Percentiles rank a stretch among this genome's conserved stretches.
phyloP scores from a whole-genome alignment of 177 flowering plant genomes.

The Vitis hybrid region DNA sequence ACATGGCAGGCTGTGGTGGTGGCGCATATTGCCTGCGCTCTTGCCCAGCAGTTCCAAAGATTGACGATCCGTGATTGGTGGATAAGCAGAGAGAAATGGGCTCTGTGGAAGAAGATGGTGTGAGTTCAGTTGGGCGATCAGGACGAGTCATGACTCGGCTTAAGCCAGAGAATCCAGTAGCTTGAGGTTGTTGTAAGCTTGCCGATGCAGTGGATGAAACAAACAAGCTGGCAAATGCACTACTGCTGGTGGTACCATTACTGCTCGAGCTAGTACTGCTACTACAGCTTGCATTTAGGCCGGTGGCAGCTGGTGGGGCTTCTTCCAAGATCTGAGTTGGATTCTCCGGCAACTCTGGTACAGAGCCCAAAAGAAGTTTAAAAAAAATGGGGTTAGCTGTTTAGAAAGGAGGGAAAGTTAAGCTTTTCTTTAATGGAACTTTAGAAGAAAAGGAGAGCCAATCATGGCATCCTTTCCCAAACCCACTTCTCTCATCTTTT shows the following conservation, averaged over 20 bases:
- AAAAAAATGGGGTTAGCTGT: background rate
- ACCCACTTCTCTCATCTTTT: constrained; percentile 11
- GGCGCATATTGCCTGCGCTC: constrained; percentile 43
- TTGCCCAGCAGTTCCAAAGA: constrained; percentile 45
- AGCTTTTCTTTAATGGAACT: constrained; percentile 16
- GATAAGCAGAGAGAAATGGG: constrained; percentile 63
- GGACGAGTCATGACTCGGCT: constrained; percentile 28
- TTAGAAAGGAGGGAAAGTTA: constrained; percentile 7
- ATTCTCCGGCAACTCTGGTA: constrained; percentile 34
- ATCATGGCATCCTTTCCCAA: constrained; percentile 27
- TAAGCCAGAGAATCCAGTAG: constrained; percentile 38
- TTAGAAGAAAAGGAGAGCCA: constrained; percentile 20
- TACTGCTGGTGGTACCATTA: constrained; percentile 36
- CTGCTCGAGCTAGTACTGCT: constrained; percentile 35
- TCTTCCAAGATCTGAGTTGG: constrained; percentile 33
- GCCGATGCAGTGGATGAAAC: constrained; percentile 52
- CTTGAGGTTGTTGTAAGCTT: constrained; percentile 35
- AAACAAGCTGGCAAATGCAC: constrained; percentile 60
- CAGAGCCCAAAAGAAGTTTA: background rate
- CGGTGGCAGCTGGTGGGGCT: constrained; percentile 17
- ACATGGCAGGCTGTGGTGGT: constrained; percentile 54
- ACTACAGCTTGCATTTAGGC: constrained; percentile 39
- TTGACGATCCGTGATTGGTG: constrained; percentile 48
- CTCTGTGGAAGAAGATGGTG: constrained; percentile 39
- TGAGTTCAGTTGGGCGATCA: constrained; percentile 26